Percentiles rank a stretch among this genome's conserved stretches.
phyloP scores from a whole-genome alignment of 225 moss, liverwort and hornwort genomes.

The Lunularia cruciata region DNA sequence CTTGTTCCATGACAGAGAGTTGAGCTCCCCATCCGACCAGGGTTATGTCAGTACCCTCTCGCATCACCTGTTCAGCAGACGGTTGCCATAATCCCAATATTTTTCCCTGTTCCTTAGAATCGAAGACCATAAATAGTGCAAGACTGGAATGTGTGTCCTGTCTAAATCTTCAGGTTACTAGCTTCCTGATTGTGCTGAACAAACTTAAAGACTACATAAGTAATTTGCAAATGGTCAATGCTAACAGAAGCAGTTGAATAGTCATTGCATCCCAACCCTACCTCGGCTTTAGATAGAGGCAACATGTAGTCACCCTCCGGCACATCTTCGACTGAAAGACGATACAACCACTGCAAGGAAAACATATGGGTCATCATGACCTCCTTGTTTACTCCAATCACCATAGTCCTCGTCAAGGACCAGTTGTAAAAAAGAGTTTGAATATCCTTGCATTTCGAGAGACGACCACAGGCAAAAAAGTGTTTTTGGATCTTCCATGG shows the following conservation, averaged over 20 bases:
- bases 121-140: too few relatives aligned
- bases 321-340: conserved; percentile 87
- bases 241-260: not conserved
- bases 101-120: too few relatives aligned
- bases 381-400: too few relatives aligned
- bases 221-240: too few relatives aligned
- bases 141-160: too few relatives aligned
- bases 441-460: not conserved
- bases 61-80: conserved; percentile 57
- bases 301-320: conserved; percentile 80
- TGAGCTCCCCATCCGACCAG: conserved; percentile 99
- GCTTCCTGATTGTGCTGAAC: too few relatives aligned
- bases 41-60: conserved; percentile 83
- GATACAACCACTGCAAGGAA: conserved; percentile 88
- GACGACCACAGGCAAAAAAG: too few relatives aligned
- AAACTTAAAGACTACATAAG: too few relatives aligned
- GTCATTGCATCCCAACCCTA: conserved; percentile 8
- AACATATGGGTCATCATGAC: not conserved
- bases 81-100: too few relatives aligned
- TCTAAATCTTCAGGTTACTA: too few relatives aligned
- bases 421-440: not conserved
- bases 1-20: conserved; percentile 72
- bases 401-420: too few relatives aligned
- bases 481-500: not conserved
- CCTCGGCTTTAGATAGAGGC: conserved; percentile 90